phyloP scores from a whole-genome alignment of 495 filamentous ascomycete genomes.

The Polyplosphaeria fusca region DNA sequence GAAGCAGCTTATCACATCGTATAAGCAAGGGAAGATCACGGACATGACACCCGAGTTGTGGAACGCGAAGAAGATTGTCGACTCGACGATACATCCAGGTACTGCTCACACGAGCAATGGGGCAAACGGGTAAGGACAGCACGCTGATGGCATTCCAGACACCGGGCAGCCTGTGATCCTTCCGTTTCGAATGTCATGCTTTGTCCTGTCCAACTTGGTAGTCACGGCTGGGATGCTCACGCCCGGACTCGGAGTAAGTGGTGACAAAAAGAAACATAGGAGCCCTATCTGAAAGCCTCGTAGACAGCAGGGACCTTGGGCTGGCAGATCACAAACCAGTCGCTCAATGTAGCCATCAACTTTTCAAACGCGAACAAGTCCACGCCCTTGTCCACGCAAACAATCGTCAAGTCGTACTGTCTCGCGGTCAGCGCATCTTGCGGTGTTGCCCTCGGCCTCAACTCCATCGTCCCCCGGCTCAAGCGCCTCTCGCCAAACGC shows the following conservation, averaged over 20 bases:
- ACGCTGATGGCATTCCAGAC: slow-evolving; percentile 52
- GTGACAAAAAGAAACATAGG: not conserved
- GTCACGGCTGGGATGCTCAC: slow-evolving; percentile 99
- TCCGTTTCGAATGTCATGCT: slow-evolving; percentile 95
- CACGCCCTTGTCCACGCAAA: slow-evolving; percentile 72
- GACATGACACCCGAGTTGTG: slow-evolving; percentile 87
- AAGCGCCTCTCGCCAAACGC: slow-evolving; percentile 70
- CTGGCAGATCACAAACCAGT: slow-evolving; percentile 97
- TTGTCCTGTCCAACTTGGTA: slow-evolving; percentile 87
- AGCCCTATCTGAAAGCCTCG: slow-evolving; percentile 6
- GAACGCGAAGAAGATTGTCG: slow-evolving; percentile 93
- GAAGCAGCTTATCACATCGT: slow-evolving; percentile 69
- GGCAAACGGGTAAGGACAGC: not conserved
- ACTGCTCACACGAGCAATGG: slow-evolving; percentile 33
- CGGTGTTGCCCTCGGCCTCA: slow-evolving; percentile 89
- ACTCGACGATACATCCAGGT: slow-evolving; percentile 94
- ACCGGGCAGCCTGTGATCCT: slow-evolving; percentile 88
- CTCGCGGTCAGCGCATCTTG: slow-evolving; percentile 90
- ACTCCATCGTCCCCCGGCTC: slow-evolving; percentile 80
- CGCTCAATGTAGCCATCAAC: slow-evolving; percentile 97
- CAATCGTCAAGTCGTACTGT: slow-evolving; percentile 83
- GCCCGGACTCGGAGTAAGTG: slow-evolving; percentile 66
- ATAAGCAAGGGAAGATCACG: slow-evolving; percentile 74
- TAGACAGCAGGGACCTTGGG: slow-evolving; percentile 82
- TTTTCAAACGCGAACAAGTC: slow-evolving; percentile 96